Evolutionary conservation across 1,139 yeast genomes (phyloP).

Genomic region (Pichia kudriavzevii): DNA sequence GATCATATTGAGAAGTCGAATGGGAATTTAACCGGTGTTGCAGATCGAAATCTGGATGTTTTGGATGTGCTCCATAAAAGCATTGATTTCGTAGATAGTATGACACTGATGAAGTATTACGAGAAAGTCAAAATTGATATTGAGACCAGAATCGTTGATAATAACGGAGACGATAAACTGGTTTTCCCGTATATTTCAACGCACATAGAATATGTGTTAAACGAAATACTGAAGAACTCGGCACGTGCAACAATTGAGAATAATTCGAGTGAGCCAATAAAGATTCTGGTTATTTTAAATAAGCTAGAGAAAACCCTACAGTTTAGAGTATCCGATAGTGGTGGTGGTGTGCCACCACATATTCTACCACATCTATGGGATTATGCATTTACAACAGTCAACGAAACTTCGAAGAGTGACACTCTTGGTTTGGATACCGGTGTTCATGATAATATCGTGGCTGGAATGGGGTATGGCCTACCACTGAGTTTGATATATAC

Average conservation of each 20-base stretch:
- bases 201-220: constrained; percentile 78
- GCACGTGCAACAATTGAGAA: constrained; percentile 81
- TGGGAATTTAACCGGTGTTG: constrained; percentile 54
- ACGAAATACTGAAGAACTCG: constrained; percentile 82
- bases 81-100: constrained; percentile 71
- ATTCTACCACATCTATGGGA: constrained; percentile 65
- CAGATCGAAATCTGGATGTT: constrained; percentile 57
- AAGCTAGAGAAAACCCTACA: constrained; percentile 39
- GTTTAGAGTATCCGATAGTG: constrained; percentile 74
- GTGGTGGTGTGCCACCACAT: constrained; percentile 76
- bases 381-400: constrained; percentile 67
- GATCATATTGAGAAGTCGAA: constrained; percentile 61
- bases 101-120: constrained; percentile 77
- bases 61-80: constrained; percentile 53
- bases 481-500: constrained; percentile 76
- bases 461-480: constrained; percentile 95
- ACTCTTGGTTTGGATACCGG: constrained; percentile 29
- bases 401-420: constrained; percentile 1
- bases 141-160: constrained; percentile 29
- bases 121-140: constrained; percentile 55
- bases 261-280: constrained; percentile 49
- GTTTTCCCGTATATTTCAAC: constrained; percentile 75
- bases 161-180: constrained; percentile 17
- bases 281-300: constrained; percentile 52
- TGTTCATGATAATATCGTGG: constrained; percentile 62